phyloP scores from a whole-genome alignment of 2,329 filamentous ascomycete species.

The Pseudocercospora vitis region DNA sequence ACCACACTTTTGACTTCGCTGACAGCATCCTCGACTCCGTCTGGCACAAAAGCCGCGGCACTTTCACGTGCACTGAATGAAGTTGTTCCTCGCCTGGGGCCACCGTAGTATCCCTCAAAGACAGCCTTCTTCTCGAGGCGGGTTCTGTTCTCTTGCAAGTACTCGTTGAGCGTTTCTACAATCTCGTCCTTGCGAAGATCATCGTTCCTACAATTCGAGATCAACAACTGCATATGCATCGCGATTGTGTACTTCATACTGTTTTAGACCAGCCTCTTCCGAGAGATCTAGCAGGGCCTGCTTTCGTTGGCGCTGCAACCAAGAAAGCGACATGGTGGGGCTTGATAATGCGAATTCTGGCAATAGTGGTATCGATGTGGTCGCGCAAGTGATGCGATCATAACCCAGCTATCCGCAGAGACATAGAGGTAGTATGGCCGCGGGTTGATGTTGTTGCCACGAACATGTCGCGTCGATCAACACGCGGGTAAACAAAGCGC shows the following conservation, averaged over 20 bases:
- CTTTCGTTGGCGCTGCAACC: conserved; percentile 36
- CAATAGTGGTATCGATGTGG: conserved; percentile 37
- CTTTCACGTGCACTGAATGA: conserved; percentile 49
- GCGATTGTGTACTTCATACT: conserved; percentile 24
- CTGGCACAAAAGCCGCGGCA: conserved; percentile 24
- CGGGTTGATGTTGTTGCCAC: conserved; percentile 9
- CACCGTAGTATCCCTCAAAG: conserved; percentile 77
- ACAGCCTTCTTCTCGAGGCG: conserved; percentile 63
- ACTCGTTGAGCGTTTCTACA: conserved; percentile 70
- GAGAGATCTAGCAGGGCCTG: conserved; percentile 34
- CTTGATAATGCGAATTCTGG: conserved; percentile 5
- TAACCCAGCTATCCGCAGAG: conserved; percentile 20
- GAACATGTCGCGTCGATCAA: conserved; percentile 15
- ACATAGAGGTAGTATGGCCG: conserved; percentile 5
- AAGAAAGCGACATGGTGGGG: conserved; percentile 29
- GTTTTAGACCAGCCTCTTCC: conserved; percentile 32
- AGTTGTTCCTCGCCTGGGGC: conserved; percentile 47
- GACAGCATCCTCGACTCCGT: conserved; percentile 26
- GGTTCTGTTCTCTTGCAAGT: conserved; percentile 67
- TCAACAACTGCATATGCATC: background rate
- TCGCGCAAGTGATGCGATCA: conserved; percentile 54
- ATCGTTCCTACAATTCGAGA: conserved; percentile 43
- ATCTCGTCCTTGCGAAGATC: conserved; percentile 76
- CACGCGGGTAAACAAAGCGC: conserved; percentile 14
- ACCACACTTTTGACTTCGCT: conserved; percentile 36